Conservation (phyloP, 306 rosid species). For the Cicer arietinum region DNA sequence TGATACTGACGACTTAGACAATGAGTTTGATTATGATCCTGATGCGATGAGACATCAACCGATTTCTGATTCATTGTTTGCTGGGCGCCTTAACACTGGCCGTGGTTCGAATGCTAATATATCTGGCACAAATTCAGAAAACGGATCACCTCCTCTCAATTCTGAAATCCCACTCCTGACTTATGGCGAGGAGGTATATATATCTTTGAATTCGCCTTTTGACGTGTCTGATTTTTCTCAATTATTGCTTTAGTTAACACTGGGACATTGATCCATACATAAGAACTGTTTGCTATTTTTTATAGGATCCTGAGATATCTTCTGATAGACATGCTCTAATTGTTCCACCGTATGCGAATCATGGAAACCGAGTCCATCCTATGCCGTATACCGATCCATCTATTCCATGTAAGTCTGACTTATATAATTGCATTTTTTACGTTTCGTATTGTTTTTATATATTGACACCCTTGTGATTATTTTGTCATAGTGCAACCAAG, state of each 20-base stretch:
- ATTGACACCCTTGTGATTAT: slow-evolving; percentile 35
- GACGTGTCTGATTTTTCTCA: slow-evolving; percentile 16
- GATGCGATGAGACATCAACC: slow-evolving; percentile 55
- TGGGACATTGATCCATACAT: neutral
- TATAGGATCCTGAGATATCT: slow-evolving; percentile 83
- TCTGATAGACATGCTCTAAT: slow-evolving; percentile 85
- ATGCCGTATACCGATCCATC: slow-evolving; percentile 74
- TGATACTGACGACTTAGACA: slow-evolving; percentile 87
- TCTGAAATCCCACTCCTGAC: slow-evolving; percentile 88
- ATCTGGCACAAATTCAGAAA: slow-evolving; percentile 58
- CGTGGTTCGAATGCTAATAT: slow-evolving; percentile 59
- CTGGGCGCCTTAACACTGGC: slow-evolving; percentile 55
- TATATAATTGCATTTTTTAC: slow-evolving; percentile 5
- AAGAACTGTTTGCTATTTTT: slow-evolving; percentile 28
- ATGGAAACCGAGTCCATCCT: slow-evolving; percentile 76
- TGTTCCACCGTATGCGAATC: slow-evolving; percentile 74
- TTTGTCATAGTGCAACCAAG: slow-evolving; percentile 77
- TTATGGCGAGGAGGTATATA: slow-evolving; percentile 86
- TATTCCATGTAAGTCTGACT: slow-evolving; percentile 60
- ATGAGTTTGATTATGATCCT: slow-evolving; percentile 76
- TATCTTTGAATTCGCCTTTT: slow-evolving; percentile 30
- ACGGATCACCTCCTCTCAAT: slow-evolving; percentile 68
- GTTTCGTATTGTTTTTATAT: slow-evolving; percentile 20
- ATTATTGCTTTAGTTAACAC: neutral
- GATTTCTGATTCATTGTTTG: slow-evolving; percentile 54